A percentile compares a stretch with the other conserved stretches of the same genome.
Conservation (phyloP, 805 yeast genomes). For the Teunomyces cretensis region DNA sequence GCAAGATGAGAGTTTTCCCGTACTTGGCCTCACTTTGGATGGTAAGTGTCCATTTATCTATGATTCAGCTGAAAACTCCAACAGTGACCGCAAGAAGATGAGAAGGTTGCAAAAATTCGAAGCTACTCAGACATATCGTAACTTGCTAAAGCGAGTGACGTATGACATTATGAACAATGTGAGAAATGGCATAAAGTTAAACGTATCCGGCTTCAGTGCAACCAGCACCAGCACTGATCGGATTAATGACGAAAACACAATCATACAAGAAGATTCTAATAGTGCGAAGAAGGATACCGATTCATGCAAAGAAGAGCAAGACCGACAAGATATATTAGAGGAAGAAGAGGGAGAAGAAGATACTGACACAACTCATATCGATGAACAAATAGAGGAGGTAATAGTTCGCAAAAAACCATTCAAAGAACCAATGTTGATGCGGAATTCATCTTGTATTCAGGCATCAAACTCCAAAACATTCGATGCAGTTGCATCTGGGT, state of each 20-base stretch:
- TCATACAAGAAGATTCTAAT: slow-evolving; percentile 12
- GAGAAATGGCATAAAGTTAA: slow-evolving; percentile 18
- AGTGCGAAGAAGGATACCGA: slow-evolving; percentile 9
- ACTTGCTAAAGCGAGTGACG: slow-evolving; percentile 34
- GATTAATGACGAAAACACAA: slow-evolving; percentile 16
- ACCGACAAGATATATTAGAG: slow-evolving; percentile 5
- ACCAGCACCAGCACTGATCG: slow-evolving; percentile 31
- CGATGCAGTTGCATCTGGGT: slow-evolving; percentile 46
- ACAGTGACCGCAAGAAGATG: slow-evolving; percentile 40
- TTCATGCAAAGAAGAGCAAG: slow-evolving; percentile 12
- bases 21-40: slow-evolving; percentile 56
- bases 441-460: slow-evolving; percentile 41
- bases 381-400: slow-evolving; percentile 15
- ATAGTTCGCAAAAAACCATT: slow-evolving; percentile 24
- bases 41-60: slow-evolving; percentile 85
- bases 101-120: slow-evolving; percentile 40
- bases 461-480: slow-evolving; percentile 40
- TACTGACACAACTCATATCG: slow-evolving; percentile 7
- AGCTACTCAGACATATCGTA: slow-evolving; percentile 43
- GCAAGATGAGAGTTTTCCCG: slow-evolving; percentile 55
- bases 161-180: slow-evolving; percentile 29
- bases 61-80: slow-evolving; percentile 45
- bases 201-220: slow-evolving; percentile 17
- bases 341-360: slow-evolving; percentile 9
- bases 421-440: slow-evolving; percentile 27